Conservation (phyloP, 176 grass and related monocot genomes). For the Zizania latifolia region DNA sequence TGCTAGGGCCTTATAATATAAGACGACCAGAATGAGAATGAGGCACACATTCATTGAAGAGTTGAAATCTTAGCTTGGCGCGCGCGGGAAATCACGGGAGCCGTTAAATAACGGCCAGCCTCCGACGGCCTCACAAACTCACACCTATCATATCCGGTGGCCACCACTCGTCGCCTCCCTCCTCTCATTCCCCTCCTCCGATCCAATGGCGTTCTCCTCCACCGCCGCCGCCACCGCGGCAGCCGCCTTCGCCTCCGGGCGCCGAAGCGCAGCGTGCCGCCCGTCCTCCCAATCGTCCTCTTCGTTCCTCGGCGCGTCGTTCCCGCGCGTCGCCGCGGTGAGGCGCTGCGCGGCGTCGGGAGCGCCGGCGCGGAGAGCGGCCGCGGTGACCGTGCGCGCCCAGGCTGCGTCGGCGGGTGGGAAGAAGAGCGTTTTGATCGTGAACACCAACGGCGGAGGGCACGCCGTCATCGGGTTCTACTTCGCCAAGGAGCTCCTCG, state of each 20-base stretch:
- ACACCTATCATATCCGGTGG: constrained; percentile 18
- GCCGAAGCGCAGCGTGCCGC: not conserved
- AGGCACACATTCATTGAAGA: no score
- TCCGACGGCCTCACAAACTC: not conserved
- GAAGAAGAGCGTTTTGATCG: constrained; percentile 72
- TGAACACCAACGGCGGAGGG: constrained; percentile 73
- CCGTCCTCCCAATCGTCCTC: not conserved
- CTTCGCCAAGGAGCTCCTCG: constrained; percentile 64
- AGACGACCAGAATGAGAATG: no score
- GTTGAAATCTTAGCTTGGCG: not conserved
- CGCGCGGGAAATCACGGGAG: not conserved
- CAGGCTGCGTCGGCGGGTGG: constrained; percentile 33
- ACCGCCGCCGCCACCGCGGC: not conserved
- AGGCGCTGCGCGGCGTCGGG: not conserved
- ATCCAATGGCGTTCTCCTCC: constrained; percentile 21
- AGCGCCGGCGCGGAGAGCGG: not conserved
- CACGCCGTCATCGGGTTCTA: constrained; percentile 94
- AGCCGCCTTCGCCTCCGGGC: not conserved
- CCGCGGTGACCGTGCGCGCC: not conserved
- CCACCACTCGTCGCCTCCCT: constrained; percentile 27
- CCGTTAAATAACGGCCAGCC: constrained; percentile 12
- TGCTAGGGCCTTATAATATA: no score
- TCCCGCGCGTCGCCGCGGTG: not conserved
- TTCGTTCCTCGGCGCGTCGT: not conserved
- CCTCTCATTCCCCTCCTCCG: not conserved